Conservation (phyloP, 2,329 filamentous ascomycete species). For the Aspergillus floridensis region DNA sequence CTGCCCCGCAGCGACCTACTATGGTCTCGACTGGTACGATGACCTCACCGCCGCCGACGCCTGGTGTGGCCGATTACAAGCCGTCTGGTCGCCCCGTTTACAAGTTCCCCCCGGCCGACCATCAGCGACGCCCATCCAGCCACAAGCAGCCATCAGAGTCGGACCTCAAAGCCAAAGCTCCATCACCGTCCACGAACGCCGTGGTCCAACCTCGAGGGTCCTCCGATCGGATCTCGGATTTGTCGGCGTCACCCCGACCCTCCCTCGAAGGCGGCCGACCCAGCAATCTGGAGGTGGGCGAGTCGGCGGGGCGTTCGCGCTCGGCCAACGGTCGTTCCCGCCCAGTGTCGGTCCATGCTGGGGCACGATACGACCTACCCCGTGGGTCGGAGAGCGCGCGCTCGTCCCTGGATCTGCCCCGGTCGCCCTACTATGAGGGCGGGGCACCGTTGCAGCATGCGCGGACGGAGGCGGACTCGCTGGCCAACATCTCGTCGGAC, state of each 20-base stretch:
- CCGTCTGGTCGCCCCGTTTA: conserved; percentile 48
- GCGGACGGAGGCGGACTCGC: conserved; percentile 36
- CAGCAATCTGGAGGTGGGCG: conserved; percentile 58
- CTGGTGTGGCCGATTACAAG: conserved; percentile 30
- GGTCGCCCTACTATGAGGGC: conserved; percentile 38
- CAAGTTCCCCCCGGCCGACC: conserved; percentile 51
- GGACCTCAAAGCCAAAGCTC: conserved; percentile 26
- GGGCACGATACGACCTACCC: conserved; percentile 77
- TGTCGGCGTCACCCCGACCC: conserved; percentile 59
- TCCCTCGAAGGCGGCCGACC: conserved; percentile 72
- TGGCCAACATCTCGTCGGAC: conserved; percentile 67
- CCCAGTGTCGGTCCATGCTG: conserved; percentile 78
- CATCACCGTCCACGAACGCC: conserved; percentile 35
- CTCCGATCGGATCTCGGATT: conserved; percentile 52
- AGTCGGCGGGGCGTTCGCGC: conserved; percentile 57
- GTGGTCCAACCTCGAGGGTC: conserved; percentile 50
- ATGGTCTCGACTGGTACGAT: conserved; percentile 77
- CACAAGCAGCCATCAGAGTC: conserved; percentile 44
- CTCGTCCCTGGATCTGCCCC: conserved; percentile 35
- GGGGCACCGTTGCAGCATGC: conserved; percentile 34
- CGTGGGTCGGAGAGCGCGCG: conserved; percentile 68
- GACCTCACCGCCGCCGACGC: conserved; percentile 58
- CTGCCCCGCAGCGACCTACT: conserved; percentile 48
- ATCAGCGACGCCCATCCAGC: conserved; percentile 48
- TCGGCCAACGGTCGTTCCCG: conserved; percentile 66